phyloP scores from a whole-genome alignment of 495 filamentous ascomycete genomes.

The Articulospora tetracladia region DNA sequence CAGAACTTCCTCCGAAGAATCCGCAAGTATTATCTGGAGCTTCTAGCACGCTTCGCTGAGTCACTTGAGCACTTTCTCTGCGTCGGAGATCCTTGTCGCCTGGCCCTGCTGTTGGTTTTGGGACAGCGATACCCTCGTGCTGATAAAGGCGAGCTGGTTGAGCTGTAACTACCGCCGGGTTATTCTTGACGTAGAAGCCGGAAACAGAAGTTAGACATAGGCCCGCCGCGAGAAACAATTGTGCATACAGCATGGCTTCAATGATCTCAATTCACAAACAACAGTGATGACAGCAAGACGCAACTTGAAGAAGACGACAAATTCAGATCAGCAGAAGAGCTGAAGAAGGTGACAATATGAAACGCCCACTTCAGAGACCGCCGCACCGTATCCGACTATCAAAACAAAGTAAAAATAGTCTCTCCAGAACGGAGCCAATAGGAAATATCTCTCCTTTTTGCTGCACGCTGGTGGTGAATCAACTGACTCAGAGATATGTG shows the following conservation, averaged over 20 bases:
- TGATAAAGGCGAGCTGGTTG: neutral
- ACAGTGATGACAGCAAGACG: too few relatives aligned
- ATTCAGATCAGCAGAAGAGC: too few relatives aligned
- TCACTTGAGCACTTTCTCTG: conserved; percentile 25
- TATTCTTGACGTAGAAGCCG: neutral
- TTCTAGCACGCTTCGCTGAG: conserved; percentile 26
- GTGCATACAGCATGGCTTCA: too few relatives aligned
- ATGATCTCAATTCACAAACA: too few relatives aligned
- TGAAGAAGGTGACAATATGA: too few relatives aligned
- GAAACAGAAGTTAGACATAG: neutral
- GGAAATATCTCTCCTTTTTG: neutral
- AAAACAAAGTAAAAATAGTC: too few relatives aligned
- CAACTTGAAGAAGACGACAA: too few relatives aligned
- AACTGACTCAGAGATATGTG: neutral
- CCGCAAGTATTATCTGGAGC: conserved; percentile 48
- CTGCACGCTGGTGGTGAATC: neutral
- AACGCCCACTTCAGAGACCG: too few relatives aligned
- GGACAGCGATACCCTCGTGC: neutral
- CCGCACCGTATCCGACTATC: too few relatives aligned
- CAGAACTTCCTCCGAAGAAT: conserved; percentile 34
- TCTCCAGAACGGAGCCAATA: too few relatives aligned
- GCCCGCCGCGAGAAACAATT: neutral
- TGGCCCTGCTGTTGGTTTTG: conserved; percentile 31
- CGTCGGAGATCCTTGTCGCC: conserved; percentile 25
- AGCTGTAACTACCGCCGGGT: neutral